Percentiles rank a stretch among this genome's conserved stretches.
phyloP scores from a whole-genome alignment of 2,329 filamentous ascomycete genomes.

The Sordariomycetes sp. region DNA sequence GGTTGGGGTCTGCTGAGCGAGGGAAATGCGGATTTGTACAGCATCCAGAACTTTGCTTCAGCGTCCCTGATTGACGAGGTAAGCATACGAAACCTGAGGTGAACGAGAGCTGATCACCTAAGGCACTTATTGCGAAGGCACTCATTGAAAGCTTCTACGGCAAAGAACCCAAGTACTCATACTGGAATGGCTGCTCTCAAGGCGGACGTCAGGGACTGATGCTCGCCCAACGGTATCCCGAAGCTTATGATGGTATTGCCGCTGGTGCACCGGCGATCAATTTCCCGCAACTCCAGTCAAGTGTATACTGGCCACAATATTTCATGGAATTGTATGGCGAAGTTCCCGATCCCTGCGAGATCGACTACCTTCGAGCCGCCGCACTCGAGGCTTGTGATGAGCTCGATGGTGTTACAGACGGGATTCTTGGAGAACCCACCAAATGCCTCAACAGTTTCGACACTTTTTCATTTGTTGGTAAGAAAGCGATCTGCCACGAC shows the following conservation, averaged over 20 bases:
- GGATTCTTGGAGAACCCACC: not conserved
- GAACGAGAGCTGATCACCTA: not conserved
- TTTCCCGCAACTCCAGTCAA: slow-evolving; percentile 20
- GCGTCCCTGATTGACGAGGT: slow-evolving; percentile 9
- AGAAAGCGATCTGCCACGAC: slow-evolving; percentile 11
- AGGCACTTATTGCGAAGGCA: slow-evolving; percentile 29
- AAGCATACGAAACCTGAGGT: not conserved
- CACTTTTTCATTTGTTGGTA: slow-evolving; percentile 15
- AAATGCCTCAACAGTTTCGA: slow-evolving; percentile 12
- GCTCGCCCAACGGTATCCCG: slow-evolving; percentile 39
- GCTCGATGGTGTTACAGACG: slow-evolving; percentile 3
- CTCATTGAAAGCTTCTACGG: slow-evolving; percentile 33
- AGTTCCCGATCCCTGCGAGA: slow-evolving; percentile 4
- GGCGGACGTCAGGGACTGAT: slow-evolving; percentile 46
- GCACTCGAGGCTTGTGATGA: slow-evolving; percentile 3
- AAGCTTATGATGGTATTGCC: slow-evolving; percentile 44
- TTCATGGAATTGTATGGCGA: slow-evolving; percentile 27
- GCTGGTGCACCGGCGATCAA: slow-evolving; percentile 34
- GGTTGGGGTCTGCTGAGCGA: slow-evolving; percentile 4
- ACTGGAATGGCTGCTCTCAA: slow-evolving; percentile 43
- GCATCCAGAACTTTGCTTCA: slow-evolving; percentile 13
- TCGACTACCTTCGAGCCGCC: slow-evolving; percentile 1
- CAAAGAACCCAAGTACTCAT: slow-evolving; percentile 27
- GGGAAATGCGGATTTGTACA: slow-evolving; percentile 13
- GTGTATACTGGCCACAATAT: slow-evolving; percentile 3